Percentiles rank a stretch among this genome's conserved stretches.
phyloP scores from a whole-genome alignment of 1,284 basidiomycete species.

The Mycena sp. region DNA sequence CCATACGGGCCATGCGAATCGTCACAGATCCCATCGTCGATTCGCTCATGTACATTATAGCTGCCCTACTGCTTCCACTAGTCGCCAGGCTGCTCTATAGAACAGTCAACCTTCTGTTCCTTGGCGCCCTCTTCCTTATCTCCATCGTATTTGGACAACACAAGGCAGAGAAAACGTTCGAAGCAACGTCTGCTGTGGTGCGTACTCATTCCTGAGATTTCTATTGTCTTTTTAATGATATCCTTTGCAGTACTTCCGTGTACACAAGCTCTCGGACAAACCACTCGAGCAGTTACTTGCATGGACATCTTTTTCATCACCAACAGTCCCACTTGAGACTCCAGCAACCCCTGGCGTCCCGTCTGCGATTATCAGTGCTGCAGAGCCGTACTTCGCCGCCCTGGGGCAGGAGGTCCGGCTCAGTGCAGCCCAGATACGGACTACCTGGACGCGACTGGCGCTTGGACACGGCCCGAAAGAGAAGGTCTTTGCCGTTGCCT shows the following conservation, averaged over 20 bases:
- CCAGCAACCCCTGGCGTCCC: constrained; percentile 11
- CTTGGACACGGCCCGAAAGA: constrained; percentile 68
- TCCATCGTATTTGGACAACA: constrained; percentile 45
- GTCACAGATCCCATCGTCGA: constrained; percentile 92
- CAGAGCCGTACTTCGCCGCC: constrained; percentile 70
- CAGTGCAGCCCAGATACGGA: constrained; percentile 46
- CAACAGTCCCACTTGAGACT: constrained; percentile 17
- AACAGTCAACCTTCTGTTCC: constrained; percentile 38
- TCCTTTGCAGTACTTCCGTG: constrained; percentile 18
- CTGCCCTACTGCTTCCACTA: constrained; percentile 58
- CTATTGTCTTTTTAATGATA: background rate
- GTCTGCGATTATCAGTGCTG: constrained; percentile 47
- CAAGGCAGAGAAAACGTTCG: constrained; percentile 41
- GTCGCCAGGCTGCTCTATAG: constrained; percentile 43
- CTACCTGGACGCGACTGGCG: constrained; percentile 67
- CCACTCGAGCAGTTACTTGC: constrained; percentile 36
- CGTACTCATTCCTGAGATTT: constrained; percentile 34
- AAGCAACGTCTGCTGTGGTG: constrained; percentile 50
- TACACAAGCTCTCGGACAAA: constrained; percentile 25
- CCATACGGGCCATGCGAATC: constrained; percentile 80
- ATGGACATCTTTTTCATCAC: constrained; percentile 29
- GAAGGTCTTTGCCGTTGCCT: constrained; percentile 71
- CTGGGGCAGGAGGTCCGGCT: constrained; percentile 64
- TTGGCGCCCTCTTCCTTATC: constrained; percentile 41
- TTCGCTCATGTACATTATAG: constrained; percentile 62